These are phyloP conservation scores for Eucalyptus grandis DNA, from an alignment of 345 rosid genomes.

Conservation along the genomic window DNA sequence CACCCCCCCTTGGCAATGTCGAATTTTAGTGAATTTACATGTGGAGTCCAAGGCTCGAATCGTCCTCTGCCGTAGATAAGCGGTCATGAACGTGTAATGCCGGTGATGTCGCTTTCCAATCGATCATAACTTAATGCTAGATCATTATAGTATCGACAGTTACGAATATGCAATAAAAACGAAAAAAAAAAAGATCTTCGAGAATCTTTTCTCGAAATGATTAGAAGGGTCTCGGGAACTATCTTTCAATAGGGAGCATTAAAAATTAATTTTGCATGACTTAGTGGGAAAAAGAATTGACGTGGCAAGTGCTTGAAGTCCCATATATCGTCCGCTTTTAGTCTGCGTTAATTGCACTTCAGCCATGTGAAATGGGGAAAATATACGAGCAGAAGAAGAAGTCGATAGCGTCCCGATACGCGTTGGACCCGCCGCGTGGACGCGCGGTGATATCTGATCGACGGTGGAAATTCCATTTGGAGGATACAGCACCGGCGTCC, in stretches of 20 bases:
- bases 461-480: background rate
- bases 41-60: background rate
- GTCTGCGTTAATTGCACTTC: background rate
- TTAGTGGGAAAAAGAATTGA: too few relatives aligned
- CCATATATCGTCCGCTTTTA: too few relatives aligned
- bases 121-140: background rate
- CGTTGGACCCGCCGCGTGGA: background rate
- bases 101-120: background rate
- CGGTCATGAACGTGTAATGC: background rate
- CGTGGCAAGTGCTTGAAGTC: too few relatives aligned
- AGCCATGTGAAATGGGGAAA: rapidly evolving
- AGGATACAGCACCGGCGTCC: background rate
- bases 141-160: background rate
- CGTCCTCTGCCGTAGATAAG: background rate
- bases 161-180: background rate
- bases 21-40: background rate
- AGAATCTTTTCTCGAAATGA: too few relatives aligned
- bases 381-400: background rate
- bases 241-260: background rate
- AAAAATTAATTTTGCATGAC: background rate
- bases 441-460: background rate
- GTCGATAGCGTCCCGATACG: background rate
- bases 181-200: background rate
- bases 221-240: too few relatives aligned
- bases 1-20: background rate